Conservation (phyloP, 73 alveolate genomes). For the Urostyla sp. region DNA sequence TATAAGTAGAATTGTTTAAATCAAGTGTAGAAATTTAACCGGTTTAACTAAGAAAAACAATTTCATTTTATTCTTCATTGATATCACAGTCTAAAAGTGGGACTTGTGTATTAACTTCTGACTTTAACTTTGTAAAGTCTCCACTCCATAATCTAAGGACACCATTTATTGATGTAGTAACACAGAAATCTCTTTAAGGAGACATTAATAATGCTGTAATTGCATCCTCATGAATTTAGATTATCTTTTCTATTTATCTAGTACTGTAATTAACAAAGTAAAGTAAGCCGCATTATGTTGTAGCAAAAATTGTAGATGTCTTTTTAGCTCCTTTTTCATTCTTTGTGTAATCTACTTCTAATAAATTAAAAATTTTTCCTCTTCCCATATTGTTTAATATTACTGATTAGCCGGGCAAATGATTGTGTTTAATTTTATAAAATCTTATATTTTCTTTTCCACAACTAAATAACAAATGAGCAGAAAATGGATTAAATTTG, state of each 20-base stretch:
- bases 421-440: conserved; percentile 68
- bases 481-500: conserved; percentile 24
- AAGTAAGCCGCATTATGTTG: conserved; percentile 64
- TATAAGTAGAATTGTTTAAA: conserved; percentile 49
- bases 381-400: conserved; percentile 61
- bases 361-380: conserved; percentile 56
- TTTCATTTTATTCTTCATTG: conserved; percentile 27
- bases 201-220: conserved; percentile 41
- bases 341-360: conserved; percentile 34
- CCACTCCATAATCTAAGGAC: conserved; percentile 59
- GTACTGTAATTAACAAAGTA: conserved; percentile 59
- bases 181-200: conserved; percentile 54
- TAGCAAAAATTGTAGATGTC: conserved; percentile 49
- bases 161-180: conserved; percentile 63
- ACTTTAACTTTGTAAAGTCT: conserved; percentile 46
- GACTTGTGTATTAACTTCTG: conserved; percentile 64
- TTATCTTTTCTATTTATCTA: conserved; percentile 60
- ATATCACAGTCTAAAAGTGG: conserved; percentile 34
- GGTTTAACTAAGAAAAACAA: conserved; percentile 39
- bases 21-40: conserved; percentile 50
- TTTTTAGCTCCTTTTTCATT: conserved; percentile 38
- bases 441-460: conserved; percentile 76
- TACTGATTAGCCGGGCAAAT: conserved; percentile 60
- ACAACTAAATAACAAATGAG: conserved; percentile 55
- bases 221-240: conserved; percentile 64